These are phyloP conservation scores for Talaromyces islandicus DNA, from an alignment of 2,329 filamentous ascomycete species.

Conservation along the genomic window DNA sequence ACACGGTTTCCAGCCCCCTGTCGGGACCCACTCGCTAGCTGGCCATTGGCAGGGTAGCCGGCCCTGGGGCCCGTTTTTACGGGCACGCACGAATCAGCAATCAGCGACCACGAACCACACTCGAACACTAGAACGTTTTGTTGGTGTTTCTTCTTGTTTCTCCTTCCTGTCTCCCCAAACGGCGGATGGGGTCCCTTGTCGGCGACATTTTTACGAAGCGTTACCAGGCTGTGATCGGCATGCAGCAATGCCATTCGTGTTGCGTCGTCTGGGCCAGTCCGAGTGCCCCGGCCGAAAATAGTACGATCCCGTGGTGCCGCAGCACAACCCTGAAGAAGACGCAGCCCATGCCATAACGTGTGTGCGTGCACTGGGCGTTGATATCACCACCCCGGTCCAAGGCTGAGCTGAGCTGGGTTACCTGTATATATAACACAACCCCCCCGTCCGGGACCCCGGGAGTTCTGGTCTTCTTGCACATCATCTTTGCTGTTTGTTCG, in stretches of 20 bases:
- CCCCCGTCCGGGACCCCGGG: background rate
- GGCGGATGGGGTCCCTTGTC: background rate
- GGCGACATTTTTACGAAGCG: constrained; percentile 1
- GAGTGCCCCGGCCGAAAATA: background rate
- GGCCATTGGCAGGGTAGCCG: background rate
- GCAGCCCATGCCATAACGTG: background rate
- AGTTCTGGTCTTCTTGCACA: background rate
- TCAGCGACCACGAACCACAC: background rate
- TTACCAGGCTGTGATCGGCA: background rate
- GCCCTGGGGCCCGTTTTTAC: background rate
- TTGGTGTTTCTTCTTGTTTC: background rate
- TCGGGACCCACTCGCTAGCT: background rate
- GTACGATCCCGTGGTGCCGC: background rate
- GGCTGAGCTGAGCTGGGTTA: background rate
- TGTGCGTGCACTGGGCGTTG: background rate
- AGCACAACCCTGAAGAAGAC: background rate
- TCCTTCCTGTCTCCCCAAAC: background rate
- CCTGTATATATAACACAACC: background rate
- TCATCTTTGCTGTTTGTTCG: background rate
- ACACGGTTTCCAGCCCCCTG: background rate
- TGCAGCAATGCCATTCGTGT: background rate
- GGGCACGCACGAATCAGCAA: background rate
- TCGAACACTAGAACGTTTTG: background rate
- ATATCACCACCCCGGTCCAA: background rate
- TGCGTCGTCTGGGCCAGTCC: background rate